Base-by-base conservation (phyloP, 345 rosid genomes). In the Euphorbia pulcherrima region DNA sequence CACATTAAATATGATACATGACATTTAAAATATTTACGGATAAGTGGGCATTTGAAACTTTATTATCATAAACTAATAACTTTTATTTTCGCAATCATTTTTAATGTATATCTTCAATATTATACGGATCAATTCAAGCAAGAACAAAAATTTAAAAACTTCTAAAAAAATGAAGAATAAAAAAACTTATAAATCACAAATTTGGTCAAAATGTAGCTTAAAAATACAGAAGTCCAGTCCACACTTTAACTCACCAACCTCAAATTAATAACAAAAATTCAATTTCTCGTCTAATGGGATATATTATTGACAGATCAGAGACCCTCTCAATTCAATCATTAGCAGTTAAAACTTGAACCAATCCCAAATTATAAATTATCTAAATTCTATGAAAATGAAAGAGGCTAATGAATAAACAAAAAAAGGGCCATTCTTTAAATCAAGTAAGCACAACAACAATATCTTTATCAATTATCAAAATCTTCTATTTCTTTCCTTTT, bases 251-350 rank as follows among this genome's bases (percentile, higher is more conserved):
- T 14, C 20, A 57, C 13, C 35, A 11, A 57, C 6, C 35, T 12
- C 48, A 26, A 63, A 6, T 44, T 23, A 18, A 17, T 0, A 5
- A 37, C 1, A 28, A 24, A 33, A 4, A 50, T 0, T 27, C n/a
- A 62, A 54, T 41, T 68, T 74, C 64, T 68, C 64, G 29, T 64
- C 64, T 37, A 37, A 51, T 35, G 66, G 41, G 21, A 14, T 21
- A 14, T 21, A 13, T 24, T 24, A 23, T 39, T 26, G 23, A 24
- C 51, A 35, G 40, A 37, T 37, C 23, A 54, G 37, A 50, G 48
- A 20, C 65, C 2, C 21, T 33, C 54, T 62, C 33, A 62, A 71
- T 37, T 62, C 66, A 61, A 66, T 76, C 55, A 71, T 62, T 76
- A 21, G 69, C 48, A 67, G 66, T 33, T 44, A 44, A 44, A 62